Evolutionary conservation across 2,329 filamentous ascomycete species (phyloP), one percentile per base, ranked within the genome.

Genomic region (Aspergillus sp.): DNA sequence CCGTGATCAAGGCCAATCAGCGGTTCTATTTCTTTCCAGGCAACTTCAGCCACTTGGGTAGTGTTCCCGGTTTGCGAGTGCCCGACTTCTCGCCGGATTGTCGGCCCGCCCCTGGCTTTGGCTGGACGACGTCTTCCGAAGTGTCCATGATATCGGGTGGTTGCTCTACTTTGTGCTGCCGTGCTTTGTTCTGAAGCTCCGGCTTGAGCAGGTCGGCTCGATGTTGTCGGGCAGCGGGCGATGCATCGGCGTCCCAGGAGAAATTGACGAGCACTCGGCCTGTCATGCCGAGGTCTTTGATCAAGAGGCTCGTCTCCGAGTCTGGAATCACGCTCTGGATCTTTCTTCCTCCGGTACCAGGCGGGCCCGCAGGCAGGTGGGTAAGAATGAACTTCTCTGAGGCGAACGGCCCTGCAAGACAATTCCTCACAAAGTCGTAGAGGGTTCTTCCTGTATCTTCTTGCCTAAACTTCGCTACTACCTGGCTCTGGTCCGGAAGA

Each of bases 401-500:
- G 6, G 82, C 80, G 57, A 78, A 73, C 36, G 65, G 58, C 31
- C 85, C 75, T 1, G 86, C 84, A 74, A 99, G 88, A 62, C 94
- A 86, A 49, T 81, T 81, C 55, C 87, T 82, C 18, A 96, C 90
- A 64, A 90, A 91, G 14, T 81, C 79, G 76, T 98, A 92, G 1
- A 99, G 80, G 54, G 85, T 84, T 3, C 83, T 81, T 1, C 88
- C 90, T 0, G 90, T 92, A 55, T 93, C 88, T 1, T 80, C 73
- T 20, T 86, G 85, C 1, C 82, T 83, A 65, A 96, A 87, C n/a
- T 82, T 84, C 77, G 88, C 88, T 54, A 92, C 86, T 32, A 92
- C 86, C 55, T 88, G 87, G 58, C 87, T 90, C 67, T 93, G 90
- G 72, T 98, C 93, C 0, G 94, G 94, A 67, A 97, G 93, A 26